These are phyloP conservation scores for Candida oleophila DNA, from an alignment of 805 yeast genomes.

Conservation along the genomic window DNA sequence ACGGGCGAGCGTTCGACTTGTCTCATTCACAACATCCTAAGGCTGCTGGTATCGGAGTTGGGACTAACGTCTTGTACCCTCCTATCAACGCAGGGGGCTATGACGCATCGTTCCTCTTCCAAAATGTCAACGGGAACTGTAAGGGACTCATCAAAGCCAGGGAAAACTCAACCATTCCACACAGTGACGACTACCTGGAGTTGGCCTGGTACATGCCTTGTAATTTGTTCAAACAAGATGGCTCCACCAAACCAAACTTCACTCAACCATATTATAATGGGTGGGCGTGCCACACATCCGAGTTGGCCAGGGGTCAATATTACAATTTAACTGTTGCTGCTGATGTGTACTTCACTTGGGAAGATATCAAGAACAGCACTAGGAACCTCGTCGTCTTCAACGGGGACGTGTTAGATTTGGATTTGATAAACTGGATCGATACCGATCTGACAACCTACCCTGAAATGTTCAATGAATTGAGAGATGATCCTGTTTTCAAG, in stretches of 20 bases:
- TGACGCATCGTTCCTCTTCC: constrained; percentile 83
- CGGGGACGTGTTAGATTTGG: constrained; percentile 84
- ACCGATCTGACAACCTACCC: constrained; percentile 73
- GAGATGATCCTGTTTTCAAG: constrained; percentile 49
- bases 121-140: constrained; percentile 91
- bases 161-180: constrained; percentile 69
- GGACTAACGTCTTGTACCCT: constrained; percentile 75
- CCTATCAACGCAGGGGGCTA: constrained; percentile 85
- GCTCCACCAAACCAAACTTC: constrained; percentile 64
- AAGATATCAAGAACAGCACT: constrained; percentile 64
- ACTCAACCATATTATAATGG: constrained; percentile 70
- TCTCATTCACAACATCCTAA: constrained; percentile 74
- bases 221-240: constrained; percentile 65
- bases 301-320: constrained; percentile 65
- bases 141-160: constrained; percentile 72
- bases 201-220: constrained; percentile 98
- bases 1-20: constrained; percentile 78
- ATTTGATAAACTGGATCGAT: constrained; percentile 73
- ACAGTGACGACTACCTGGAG: constrained; percentile 44
- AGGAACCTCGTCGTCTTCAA: constrained; percentile 85
- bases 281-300: constrained; percentile 87
- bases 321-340: constrained; percentile 61
- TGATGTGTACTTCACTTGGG: constrained; percentile 88
- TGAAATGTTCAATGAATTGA: constrained; percentile 60
- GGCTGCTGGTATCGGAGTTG: constrained; percentile 73